These are phyloP conservation scores for Pestalotiopsis sp. DNA, from an alignment of 2,329 filamentous ascomycete genomes.

Conservation along the genomic window DNA sequence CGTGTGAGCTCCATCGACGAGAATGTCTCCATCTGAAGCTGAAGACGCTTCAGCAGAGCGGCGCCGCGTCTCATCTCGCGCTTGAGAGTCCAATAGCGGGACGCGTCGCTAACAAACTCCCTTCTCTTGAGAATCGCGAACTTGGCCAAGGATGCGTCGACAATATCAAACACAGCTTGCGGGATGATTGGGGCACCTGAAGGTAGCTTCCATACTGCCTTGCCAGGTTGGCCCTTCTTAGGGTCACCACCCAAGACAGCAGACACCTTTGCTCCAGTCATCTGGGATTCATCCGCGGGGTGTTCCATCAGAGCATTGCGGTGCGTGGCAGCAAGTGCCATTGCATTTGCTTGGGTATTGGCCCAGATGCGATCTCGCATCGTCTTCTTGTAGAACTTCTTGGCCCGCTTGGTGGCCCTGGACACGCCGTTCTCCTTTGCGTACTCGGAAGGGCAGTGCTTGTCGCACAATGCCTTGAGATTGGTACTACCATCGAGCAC, in stretches of 20 bases:
- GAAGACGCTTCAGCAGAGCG: constrained; percentile 87
- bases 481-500: constrained; percentile 79
- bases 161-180: constrained; percentile 81
- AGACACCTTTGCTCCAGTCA: constrained; percentile 80
- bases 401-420: constrained; percentile 77
- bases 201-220: constrained; percentile 85
- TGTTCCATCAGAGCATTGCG: constrained; percentile 66
- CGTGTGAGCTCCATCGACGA: constrained; percentile 96
- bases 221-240: constrained; percentile 70
- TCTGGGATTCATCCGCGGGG: constrained; percentile 78
- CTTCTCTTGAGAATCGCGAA: constrained; percentile 84
- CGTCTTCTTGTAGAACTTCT: constrained; percentile 84
- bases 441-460: constrained; percentile 90
- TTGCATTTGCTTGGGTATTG: constrained; percentile 81
- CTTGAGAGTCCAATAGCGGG: constrained; percentile 97
- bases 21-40: constrained; percentile 94
- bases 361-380: constrained; percentile 93
- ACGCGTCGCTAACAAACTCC: constrained; percentile 89
- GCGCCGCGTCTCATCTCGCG: constrained; percentile 90
- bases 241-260: constrained; percentile 70
- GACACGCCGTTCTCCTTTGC: constrained; percentile 83
- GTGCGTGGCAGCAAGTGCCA: constrained; percentile 77
- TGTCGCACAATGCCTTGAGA: constrained; percentile 94
- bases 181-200: constrained; percentile 95
- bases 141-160: constrained; percentile 79